A percentile compares a stretch with the other conserved stretches of the same genome.
Conservation (phyloP, 2,329 filamentous ascomycete species). For the Aspergillus awamori region DNA sequence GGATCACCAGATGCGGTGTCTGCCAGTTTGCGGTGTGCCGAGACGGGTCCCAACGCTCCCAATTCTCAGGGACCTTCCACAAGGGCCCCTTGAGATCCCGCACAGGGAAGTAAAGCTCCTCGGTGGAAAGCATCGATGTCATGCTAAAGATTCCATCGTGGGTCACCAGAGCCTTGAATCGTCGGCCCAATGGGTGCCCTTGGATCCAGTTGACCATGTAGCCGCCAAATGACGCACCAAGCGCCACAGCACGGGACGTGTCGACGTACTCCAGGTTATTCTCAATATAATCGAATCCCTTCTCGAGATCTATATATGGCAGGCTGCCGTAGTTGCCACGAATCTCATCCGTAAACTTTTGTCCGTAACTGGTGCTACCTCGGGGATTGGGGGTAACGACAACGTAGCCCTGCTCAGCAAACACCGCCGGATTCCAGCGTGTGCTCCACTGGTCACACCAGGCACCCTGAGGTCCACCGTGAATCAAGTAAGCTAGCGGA, state of each 20-base stretch:
- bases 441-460: constrained; percentile 60
- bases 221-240: constrained; percentile 60
- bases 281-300: constrained; percentile 57
- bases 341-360: constrained; percentile 57
- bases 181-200: constrained; percentile 56
- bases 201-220: constrained; percentile 65
- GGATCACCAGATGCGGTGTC: constrained; percentile 87
- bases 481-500: constrained; percentile 57
- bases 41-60: constrained; percentile 62
- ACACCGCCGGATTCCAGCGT: constrained; percentile 58
- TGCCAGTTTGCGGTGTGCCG: constrained; percentile 68
- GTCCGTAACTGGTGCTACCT: constrained; percentile 61
- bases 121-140: constrained; percentile 48
- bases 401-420: constrained; percentile 64
- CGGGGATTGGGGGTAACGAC: constrained; percentile 63
- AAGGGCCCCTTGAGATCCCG: constrained; percentile 55
- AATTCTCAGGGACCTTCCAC: constrained; percentile 55
- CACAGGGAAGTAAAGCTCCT: constrained; percentile 60
- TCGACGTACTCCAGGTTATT: constrained; percentile 57
- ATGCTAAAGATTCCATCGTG: constrained; percentile 55
- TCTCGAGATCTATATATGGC: constrained; percentile 60
- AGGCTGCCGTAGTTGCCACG: constrained; percentile 56
- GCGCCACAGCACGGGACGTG: constrained; percentile 54
- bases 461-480: constrained; percentile 55
- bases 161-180: constrained; percentile 61